Evolutionary conservation across 2,329 filamentous ascomycete species (phyloP).

Genomic region (Chaetomiaceae sp.): DNA sequence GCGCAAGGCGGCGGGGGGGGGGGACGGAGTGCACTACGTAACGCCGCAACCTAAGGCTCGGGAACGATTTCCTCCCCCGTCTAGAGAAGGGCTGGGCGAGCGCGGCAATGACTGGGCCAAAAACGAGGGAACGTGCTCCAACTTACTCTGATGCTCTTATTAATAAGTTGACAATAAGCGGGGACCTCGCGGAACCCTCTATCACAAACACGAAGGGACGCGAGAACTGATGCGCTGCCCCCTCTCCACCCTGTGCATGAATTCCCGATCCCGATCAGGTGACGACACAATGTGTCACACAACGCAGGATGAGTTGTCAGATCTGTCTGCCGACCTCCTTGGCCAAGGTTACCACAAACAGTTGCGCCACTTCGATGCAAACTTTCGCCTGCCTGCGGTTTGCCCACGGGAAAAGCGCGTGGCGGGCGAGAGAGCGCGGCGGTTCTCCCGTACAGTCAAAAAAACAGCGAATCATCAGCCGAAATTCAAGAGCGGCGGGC

Average conservation of each 20-base stretch:
- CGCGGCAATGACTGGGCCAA: slow-evolving; percentile 7
- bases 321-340: slow-evolving; percentile 6
- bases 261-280: slow-evolving; percentile 25
- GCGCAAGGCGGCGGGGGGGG: neutral
- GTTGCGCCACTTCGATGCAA: slow-evolving; percentile 16
- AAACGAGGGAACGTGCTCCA: slow-evolving; percentile 13
- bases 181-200: slow-evolving; percentile 7
- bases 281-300: slow-evolving; percentile 25
- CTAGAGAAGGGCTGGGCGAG: slow-evolving; percentile 15
- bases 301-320: slow-evolving; percentile 26
- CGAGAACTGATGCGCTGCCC: slow-evolving; percentile 12
- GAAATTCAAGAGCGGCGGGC: neutral
- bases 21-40: no score
- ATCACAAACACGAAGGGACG: slow-evolving; percentile 22
- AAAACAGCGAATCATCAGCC: no score
- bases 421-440: neutral
- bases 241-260: slow-evolving; percentile 21
- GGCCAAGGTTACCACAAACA: no score
- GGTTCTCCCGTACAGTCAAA: no score
- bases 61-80: slow-evolving; percentile 3
- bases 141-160: slow-evolving; percentile 21
- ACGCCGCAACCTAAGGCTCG: neutral
- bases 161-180: slow-evolving; percentile 16
- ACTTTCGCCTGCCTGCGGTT: slow-evolving; percentile 14
- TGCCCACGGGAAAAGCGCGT: neutral